These are phyloP conservation scores for Solanum boliviense DNA, from an alignment of 257 asterid species.

Conservation along the genomic window DNA sequence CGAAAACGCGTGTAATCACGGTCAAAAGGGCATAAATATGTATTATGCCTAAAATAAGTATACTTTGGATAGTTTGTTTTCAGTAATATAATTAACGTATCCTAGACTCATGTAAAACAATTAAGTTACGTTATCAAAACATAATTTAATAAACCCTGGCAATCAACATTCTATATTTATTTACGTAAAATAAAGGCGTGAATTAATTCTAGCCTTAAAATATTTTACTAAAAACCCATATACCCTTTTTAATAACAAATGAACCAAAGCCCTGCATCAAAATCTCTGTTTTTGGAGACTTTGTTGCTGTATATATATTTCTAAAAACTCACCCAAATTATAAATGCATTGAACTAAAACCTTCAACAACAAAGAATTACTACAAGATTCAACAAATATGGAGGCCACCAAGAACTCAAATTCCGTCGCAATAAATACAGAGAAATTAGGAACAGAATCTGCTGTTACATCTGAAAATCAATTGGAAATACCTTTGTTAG, in stretches of 20 bases:
- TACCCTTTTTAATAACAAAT: neutral
- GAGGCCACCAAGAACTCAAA: neutral
- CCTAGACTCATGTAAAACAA: neutral
- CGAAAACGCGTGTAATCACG: no score
- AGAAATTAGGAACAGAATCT: neutral
- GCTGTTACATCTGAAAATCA: slow-evolving; percentile 6
- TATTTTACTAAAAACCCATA: neutral
- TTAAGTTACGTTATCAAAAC: neutral
- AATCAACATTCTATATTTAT: neutral
- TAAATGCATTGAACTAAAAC: neutral
- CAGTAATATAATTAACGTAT: neutral
- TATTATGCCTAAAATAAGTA: neutral
- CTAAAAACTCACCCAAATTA: neutral
- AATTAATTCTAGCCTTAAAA: neutral
- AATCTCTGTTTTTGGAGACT: neutral
- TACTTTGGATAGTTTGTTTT: neutral
- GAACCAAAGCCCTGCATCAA: neutral
- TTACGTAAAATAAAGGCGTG: neutral
- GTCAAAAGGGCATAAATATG: no score
- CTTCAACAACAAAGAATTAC: neutral
- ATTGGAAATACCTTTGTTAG: slow-evolving; percentile 32
- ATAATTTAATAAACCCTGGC: neutral
- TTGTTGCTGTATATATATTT: neutral
- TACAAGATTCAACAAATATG: neutral
- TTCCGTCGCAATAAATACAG: neutral